Base-by-base conservation (phyloP, 2,329 filamentous ascomycete genomes). In the Colletotrichum sp. region DNA sequence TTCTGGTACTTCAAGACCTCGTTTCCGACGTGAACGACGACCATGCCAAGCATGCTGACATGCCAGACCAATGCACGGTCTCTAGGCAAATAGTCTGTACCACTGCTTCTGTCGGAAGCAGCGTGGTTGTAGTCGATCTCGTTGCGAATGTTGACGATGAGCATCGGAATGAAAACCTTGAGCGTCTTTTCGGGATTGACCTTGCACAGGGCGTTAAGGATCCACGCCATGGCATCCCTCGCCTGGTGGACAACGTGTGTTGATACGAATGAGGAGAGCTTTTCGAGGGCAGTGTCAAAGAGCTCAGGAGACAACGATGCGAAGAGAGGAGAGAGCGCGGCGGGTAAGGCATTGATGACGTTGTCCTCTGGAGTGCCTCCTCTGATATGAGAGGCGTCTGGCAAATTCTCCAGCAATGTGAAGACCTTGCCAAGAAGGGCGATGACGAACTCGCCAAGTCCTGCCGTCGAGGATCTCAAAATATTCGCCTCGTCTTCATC, bases 71-170 rank as follows among this genome's bases (percentile, higher is more conserved):
- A 88, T 6, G 95, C 97, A 71, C 97, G 91, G 83, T 99, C 97
- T 79, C 97, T 92, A 10, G 97, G 97, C 21, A 99, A 89, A 59
- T 99, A 96, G 84, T 99, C 97, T 1, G 95, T 95, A 24, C 97
- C 97, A 71, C 95, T 98, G 72, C 96, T 99, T 80, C 97, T 92
- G 73, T 98, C 98, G 3, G 96, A 99, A 3, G 96, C 98, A 24
- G 97, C 97, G 66, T 96, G 95, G 82, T 99, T 99, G 84, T 96
- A 95, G 81, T 98, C 96, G 79, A 99, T 99, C 84, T 99, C 97
- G 77, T 95, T 98, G 77, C 96, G 95, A 79, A 99, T 99, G 72
- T 95, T 96, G 82, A 95, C 91, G 67, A 98, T 94, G 69, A 99
- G 89, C 88, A 98, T 95, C 1, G 97, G 97, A 36, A 99, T 90